Evolutionary conservation across 345 rosid species (phyloP).

Genomic region (Syzygium aqueum): DNA sequence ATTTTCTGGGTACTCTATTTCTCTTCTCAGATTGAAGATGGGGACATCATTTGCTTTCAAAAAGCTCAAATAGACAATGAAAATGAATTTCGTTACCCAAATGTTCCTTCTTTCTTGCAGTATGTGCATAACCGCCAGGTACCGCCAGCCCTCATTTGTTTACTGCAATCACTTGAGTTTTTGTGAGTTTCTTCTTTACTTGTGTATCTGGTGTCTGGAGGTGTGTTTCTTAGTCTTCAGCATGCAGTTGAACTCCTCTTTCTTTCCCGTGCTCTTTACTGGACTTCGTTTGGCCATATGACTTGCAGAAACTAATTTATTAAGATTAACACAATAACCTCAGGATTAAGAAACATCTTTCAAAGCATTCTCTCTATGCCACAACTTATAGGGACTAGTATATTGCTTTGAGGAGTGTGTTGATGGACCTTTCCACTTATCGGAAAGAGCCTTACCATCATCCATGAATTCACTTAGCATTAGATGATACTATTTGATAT

Average conservation of each 20-base stretch:
- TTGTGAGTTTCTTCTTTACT: neutral
- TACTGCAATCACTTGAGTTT: neutral
- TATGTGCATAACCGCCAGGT: slow-evolving; percentile 94
- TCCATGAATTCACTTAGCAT: neutral
- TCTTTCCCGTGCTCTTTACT: neutral
- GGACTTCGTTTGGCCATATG: neutral
- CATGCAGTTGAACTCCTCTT: neutral
- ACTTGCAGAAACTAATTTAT: neutral
- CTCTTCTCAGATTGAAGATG: slow-evolving; percentile 30
- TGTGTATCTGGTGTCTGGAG: neutral
- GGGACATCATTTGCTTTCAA: slow-evolving; percentile 31
- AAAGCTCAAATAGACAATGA: slow-evolving; percentile 28
- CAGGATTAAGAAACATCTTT: neutral
- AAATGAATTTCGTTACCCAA: slow-evolving; percentile 49
- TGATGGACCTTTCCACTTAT: neutral
- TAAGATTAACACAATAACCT: too few relatives aligned
- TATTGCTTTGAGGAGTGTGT: neutral
- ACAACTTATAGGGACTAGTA: neutral
- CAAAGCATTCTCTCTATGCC: neutral
- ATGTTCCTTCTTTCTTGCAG: slow-evolving; percentile 82
- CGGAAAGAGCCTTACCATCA: neutral
- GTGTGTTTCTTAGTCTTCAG: neutral
- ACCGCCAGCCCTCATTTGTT: neutral
- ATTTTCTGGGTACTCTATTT: neutral
- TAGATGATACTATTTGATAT: neutral